A percentile compares a stretch with the other conserved stretches of the same genome.
phyloP scores from a whole-genome alignment of 768 basidiomycete species.

The Naganishia vishniacii region DNA sequence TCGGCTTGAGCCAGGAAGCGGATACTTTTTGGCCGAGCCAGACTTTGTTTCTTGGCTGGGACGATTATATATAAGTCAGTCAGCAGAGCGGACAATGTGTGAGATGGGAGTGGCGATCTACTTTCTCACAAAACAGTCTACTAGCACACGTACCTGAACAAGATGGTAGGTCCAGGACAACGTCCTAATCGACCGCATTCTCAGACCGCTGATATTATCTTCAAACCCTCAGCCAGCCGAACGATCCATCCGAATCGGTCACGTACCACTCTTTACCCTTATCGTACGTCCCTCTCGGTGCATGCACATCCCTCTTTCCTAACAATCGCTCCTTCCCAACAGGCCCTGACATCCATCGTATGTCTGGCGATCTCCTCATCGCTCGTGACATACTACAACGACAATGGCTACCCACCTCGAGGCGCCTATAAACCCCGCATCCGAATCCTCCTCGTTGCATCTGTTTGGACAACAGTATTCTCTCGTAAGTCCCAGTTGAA shows the following conservation, averaged over 20 bases:
- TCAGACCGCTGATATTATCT: no score
- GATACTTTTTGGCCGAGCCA: no score
- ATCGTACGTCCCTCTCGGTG: constrained; percentile 18
- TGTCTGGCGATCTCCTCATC: constrained; percentile 41
- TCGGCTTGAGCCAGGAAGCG: not conserved
- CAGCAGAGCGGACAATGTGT: no score
- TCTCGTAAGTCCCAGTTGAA: constrained; percentile 35
- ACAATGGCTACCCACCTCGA: constrained; percentile 30
- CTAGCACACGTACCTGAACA: no score
- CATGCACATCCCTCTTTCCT: not conserved
- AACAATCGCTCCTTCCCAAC: not conserved
- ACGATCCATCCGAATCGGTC: constrained; percentile 36
- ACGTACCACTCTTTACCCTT: constrained; percentile 39
- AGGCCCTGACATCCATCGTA: constrained; percentile 41
- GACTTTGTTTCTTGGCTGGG: no score
- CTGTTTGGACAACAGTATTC: constrained; percentile 40
- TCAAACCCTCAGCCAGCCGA: constrained; percentile 27
- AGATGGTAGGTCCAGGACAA: no score
- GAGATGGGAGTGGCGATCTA: no score
- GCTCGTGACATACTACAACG: constrained; percentile 37
- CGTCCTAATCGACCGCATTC: no score
- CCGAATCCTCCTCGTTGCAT: constrained; percentile 43
- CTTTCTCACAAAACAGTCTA: no score
- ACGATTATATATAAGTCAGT: not conserved
- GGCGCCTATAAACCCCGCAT: constrained; percentile 45